These are phyloP conservation scores for Lentinula boryana DNA, from an alignment of 768 basidiomycete genomes.

Conservation along the genomic window DNA sequence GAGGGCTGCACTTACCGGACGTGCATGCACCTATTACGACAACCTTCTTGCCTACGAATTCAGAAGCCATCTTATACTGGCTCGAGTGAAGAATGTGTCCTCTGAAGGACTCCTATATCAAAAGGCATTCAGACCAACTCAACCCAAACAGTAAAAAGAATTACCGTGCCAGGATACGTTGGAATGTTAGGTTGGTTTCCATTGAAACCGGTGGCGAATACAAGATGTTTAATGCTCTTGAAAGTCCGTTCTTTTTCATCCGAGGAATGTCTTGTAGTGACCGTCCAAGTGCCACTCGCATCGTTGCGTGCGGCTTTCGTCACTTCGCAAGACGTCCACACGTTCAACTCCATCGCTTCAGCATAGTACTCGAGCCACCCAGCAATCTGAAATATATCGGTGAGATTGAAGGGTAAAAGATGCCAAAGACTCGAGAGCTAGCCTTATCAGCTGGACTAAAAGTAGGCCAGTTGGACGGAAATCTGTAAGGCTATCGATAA, in stretches of 20 bases:
- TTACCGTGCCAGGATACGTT: background rate
- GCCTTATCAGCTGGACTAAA: slow-evolving; percentile 51
- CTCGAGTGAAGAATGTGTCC: slow-evolving; percentile 59
- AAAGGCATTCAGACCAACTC: background rate
- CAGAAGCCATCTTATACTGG: slow-evolving; percentile 46
- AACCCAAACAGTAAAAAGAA: too few species aligned
- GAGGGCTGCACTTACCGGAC: slow-evolving; percentile 31
- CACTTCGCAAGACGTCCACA: slow-evolving; percentile 43
- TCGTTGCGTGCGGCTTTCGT: slow-evolving; percentile 26
- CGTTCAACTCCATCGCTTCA: slow-evolving; percentile 35
- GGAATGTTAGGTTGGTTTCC: background rate
- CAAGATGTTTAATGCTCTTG: slow-evolving; percentile 37
- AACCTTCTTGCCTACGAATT: slow-evolving; percentile 64
- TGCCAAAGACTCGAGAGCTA: background rate
- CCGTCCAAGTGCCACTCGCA: slow-evolving; percentile 31
- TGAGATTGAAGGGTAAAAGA: background rate
- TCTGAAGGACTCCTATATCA: slow-evolving; percentile 47
- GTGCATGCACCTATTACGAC: slow-evolving; percentile 65
- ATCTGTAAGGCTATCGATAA: slow-evolving; percentile 25
- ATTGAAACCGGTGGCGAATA: slow-evolving; percentile 41
- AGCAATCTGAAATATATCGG: slow-evolving; percentile 34
- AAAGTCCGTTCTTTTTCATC: slow-evolving; percentile 31
- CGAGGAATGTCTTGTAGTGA: slow-evolving; percentile 21
- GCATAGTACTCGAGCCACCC: slow-evolving; percentile 67
- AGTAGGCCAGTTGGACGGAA: slow-evolving; percentile 55